phyloP scores from a whole-genome alignment of 257 asterid species.

The Echites panduratus region DNA sequence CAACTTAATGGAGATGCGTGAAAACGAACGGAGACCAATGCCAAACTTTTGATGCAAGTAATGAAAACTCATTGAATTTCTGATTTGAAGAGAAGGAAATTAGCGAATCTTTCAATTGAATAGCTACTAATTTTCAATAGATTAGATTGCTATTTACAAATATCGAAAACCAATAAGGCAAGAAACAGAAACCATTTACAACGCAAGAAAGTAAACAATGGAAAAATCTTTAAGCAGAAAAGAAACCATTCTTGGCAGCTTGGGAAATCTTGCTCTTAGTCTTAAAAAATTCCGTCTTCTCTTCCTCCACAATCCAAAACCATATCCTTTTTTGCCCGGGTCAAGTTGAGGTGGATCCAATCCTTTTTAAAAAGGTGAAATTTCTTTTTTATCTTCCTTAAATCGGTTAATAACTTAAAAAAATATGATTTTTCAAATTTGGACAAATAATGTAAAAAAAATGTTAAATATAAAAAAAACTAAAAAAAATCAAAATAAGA shows the following conservation, averaged over 20 bases:
- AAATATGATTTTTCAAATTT: too few species aligned
- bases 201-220: not conserved
- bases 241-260: not conserved
- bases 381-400: too few species aligned
- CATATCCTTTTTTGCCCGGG: too few species aligned
- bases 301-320: too few species aligned
- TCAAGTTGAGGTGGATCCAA: too few species aligned
- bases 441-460: too few species aligned
- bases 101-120: not conserved
- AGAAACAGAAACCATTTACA: not conserved
- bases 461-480: too few species aligned
- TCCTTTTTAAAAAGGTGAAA: too few species aligned
- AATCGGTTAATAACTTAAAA: too few species aligned
- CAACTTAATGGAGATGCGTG: not conserved
- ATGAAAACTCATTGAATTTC: not conserved
- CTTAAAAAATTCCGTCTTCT: not conserved
- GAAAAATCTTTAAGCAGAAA: slow-evolving; percentile 4
- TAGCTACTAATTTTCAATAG: not conserved
- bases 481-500: too few species aligned
- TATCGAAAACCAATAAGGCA: not conserved
- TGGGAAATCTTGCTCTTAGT: not conserved
- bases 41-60: not conserved
- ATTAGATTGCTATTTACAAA: not conserved
- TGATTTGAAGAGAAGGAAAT: not conserved
- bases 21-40: not conserved